These are phyloP conservation scores for Pulveroboletus sp. DNA, from an alignment of 768 basidiomycete species.

Conservation along the genomic window DNA sequence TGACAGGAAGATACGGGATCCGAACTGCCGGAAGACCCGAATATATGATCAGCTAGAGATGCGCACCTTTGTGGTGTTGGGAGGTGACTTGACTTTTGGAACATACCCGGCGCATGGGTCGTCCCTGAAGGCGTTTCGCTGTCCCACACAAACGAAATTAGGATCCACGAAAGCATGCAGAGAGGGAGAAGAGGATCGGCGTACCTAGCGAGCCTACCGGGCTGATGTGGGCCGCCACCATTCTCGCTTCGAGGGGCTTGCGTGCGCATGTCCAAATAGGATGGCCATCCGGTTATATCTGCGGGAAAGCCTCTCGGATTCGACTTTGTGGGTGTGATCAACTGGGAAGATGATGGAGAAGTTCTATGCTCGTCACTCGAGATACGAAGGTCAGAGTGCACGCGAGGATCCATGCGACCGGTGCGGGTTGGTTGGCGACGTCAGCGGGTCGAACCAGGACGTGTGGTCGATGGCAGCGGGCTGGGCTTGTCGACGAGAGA, in stretches of 20 bases:
- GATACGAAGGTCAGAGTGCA: slow-evolving; percentile 2
- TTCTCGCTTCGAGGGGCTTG: slow-evolving; percentile 16
- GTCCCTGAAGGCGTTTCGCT: slow-evolving; percentile 10
- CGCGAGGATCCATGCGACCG: slow-evolving; percentile 7
- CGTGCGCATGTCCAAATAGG: slow-evolving; percentile 9
- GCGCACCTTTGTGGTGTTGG: slow-evolving; percentile 32
- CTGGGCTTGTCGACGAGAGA: slow-evolving; percentile 1
- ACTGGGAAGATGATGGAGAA: slow-evolving; percentile 2
- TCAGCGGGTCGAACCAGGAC: background rate
- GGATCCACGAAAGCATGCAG: background rate
- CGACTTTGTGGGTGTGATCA: slow-evolving; percentile 11
- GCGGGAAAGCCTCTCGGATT: slow-evolving; percentile 8
- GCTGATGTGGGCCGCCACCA: slow-evolving; percentile 2
- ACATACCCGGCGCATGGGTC: background rate
- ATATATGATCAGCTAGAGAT: background rate
- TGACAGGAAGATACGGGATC: background rate
- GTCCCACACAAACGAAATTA: background rate
- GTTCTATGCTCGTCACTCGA: slow-evolving; percentile 2
- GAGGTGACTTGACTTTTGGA: slow-evolving; percentile 22
- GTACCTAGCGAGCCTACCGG: slow-evolving; percentile 13
- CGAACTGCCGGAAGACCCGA: background rate
- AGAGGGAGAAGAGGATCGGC: background rate
- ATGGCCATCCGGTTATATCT: slow-evolving; percentile 15
- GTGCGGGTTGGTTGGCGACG: background rate
- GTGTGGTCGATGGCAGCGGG: background rate